phyloP scores from a whole-genome alignment of 2,329 filamentous ascomycete genomes.

The Cryphonectria naterciae region DNA sequence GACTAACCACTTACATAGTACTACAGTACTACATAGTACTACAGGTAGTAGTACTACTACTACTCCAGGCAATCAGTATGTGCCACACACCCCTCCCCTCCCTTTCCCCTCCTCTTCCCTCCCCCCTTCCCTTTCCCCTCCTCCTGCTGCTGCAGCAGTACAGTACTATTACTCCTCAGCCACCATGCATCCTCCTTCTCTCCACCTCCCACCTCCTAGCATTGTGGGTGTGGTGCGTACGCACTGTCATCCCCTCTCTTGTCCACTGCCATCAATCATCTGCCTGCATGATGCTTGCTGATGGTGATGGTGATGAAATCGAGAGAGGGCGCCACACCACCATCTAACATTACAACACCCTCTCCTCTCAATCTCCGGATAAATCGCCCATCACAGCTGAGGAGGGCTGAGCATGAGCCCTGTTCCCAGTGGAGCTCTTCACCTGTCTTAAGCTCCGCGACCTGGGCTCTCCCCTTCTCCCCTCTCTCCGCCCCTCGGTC shows the following conservation, averaged over 20 bases:
- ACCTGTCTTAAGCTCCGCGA: slow-evolving; percentile 20
- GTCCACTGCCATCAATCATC: neutral
- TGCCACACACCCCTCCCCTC: neutral
- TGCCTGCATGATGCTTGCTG: neutral
- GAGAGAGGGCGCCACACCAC: neutral
- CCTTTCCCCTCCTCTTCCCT: neutral
- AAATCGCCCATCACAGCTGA: slow-evolving; percentile 3
- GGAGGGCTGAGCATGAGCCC: slow-evolving; percentile 12
- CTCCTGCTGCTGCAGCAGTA: neutral
- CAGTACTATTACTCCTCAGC: neutral
- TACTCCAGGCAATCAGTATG: neutral
- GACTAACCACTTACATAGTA: no score
- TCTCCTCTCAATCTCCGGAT: neutral
- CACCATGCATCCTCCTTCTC: neutral
- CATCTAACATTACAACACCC: neutral
- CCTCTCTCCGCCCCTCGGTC: neutral
- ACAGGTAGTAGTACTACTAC: neutral
- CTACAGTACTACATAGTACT: no score
- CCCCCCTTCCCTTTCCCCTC: neutral
- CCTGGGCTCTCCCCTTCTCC: slow-evolving; percentile 3
- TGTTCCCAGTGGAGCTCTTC: slow-evolving; percentile 10
- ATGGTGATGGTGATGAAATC: neutral
- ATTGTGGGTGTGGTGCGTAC: neutral
- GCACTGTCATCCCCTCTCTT: neutral
- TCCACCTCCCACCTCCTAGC: neutral